Base-by-base conservation (phyloP, 495 filamentous ascomycete species). In the Xylaria intraflava region DNA sequence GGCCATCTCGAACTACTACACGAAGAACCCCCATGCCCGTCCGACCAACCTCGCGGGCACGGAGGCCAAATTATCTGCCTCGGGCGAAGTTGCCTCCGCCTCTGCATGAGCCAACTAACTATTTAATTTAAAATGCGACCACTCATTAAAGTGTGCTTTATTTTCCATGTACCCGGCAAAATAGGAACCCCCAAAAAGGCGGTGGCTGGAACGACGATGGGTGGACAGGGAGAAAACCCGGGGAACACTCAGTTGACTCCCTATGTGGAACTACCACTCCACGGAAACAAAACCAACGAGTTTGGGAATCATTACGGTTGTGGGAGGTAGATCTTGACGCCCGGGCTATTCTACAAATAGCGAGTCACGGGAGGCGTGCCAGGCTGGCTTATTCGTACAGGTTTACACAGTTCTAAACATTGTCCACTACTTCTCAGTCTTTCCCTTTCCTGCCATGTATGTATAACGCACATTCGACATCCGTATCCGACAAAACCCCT, bases 1-100 rank as follows among this genome's bases (percentile, higher is more conserved):
- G n/a, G 94, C 94, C 53, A 96, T 97, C 69, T 86, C 83, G 49
- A 92, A 98, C 71, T 97, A 96, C 78, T 90, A 95, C 78, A 89
- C 83, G 66, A 97, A 97, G 82, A 92, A 89, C 78, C 87, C 89
- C 51, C 80, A 85, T 33, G 82, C 82, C n/a, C 76, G 77, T 55
- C 51, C 73, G 12, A 91, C 90, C 6, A 79, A 89, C 62, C 80
- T 95, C 0, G 82, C 83, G 35, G 89, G 88, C 51, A 89, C 86
- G 7, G 76, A 71, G 29, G 78, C 79, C 3, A 67, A 79, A 51
- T 70, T 84, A 43, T 75, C 79, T 31, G 54, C n/a, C 3, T 40
- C 50, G 20, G 23, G 51, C 35, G 60, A 67, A 35, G 43, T 55
- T 12, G 52, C 44, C 10, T 40, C 60, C 0, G 55, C 64, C 6